phyloP scores from a whole-genome alignment of 352 stramenopile species.

The Globisporangium camurandrum region DNA sequence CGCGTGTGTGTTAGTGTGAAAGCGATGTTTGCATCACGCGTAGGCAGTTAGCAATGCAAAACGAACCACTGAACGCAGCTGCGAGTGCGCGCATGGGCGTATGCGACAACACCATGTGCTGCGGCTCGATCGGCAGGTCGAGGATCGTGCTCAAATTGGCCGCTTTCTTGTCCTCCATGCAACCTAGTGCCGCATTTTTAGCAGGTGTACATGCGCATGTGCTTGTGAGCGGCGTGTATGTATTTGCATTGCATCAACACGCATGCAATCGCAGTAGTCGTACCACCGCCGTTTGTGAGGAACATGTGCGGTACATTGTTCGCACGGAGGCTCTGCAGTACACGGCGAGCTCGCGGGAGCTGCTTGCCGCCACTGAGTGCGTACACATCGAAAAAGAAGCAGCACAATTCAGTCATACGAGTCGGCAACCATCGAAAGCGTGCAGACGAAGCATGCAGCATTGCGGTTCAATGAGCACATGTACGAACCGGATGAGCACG shows the following conservation, averaged over 20 bases:
- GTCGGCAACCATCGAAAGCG: neutral
- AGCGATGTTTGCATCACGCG: neutral
- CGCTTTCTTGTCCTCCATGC: slow-evolving; percentile 83
- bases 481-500: slow-evolving; percentile 77
- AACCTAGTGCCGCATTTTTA: slow-evolving; percentile 28
- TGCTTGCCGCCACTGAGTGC: slow-evolving; percentile 58
- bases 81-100: slow-evolving; percentile 83
- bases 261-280: neutral
- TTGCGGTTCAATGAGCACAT: no score
- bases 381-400: no score
- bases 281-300: slow-evolving; percentile 84
- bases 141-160: slow-evolving; percentile 55
- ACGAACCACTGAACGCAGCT: slow-evolving; percentile 43
- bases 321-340: slow-evolving; percentile 53
- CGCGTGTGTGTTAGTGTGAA: no score
- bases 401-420: no score
- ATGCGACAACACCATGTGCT: slow-evolving; percentile 84
- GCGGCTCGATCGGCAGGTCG: slow-evolving; percentile 48
- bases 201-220: no score
- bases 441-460: neutral
- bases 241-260: no score
- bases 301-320: slow-evolving; percentile 83
- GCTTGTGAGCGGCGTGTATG: no score
- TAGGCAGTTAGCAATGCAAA: neutral
- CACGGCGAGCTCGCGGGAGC: slow-evolving; percentile 55